These are phyloP conservation scores for Theileria parva DNA, from an alignment of 169 alveolate genomes.

Conservation along the genomic window DNA sequence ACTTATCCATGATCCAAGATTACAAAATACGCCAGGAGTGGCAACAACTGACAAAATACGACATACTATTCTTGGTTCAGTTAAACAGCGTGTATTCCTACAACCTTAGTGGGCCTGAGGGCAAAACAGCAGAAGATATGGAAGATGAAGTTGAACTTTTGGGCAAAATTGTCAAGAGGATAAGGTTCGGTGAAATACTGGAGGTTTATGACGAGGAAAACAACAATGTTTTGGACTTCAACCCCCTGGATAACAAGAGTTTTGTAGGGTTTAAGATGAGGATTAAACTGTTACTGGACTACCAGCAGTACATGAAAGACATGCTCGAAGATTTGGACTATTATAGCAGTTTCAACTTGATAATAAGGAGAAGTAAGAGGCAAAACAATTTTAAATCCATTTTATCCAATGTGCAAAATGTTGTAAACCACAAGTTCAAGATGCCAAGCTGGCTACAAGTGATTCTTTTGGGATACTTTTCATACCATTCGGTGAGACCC, in stretches of 20 bases:
- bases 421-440: conserved; percentile 75
- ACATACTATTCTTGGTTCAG: conserved; percentile 43
- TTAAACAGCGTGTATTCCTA: neutral
- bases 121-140: conserved; percentile 33
- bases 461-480: conserved; percentile 61
- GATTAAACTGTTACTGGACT: conserved; percentile 78
- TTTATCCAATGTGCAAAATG: conserved; percentile 78
- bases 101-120: neutral
- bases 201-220: conserved; percentile 71
- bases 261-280: conserved; percentile 71
- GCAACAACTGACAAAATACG: conserved; percentile 52
- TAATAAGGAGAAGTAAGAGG: conserved; percentile 84
- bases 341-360: conserved; percentile 80
- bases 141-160: conserved; percentile 45
- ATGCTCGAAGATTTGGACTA: conserved; percentile 78
- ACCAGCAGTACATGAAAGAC: conserved; percentile 79
- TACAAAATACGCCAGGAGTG: conserved; percentile 55
- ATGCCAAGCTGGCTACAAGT: conserved; percentile 69
- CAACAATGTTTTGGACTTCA: conserved; percentile 61
- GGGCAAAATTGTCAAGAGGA: conserved; percentile 35
- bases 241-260: conserved; percentile 65
- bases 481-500: neutral
- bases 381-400: conserved; percentile 88
- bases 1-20: conserved; percentile 41
- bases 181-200: conserved; percentile 59